phyloP scores from a whole-genome alignment of 140 eudicot genomes.

The Cichorium intybus region DNA sequence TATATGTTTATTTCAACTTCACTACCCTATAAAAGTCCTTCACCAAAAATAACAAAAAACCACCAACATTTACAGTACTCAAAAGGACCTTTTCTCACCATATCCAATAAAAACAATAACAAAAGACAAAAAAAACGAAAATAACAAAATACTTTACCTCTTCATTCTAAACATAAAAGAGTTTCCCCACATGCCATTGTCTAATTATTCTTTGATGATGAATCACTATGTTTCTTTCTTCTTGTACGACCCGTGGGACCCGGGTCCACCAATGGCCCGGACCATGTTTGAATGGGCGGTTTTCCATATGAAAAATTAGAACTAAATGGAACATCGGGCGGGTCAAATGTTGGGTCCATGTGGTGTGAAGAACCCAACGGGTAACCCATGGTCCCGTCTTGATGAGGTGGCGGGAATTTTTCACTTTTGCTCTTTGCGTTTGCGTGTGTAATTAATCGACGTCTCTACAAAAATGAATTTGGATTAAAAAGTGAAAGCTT shows the following conservation, averaged over 20 bases:
- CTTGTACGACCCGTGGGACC: conserved; percentile 50
- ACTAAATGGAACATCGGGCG: conserved; percentile 73
- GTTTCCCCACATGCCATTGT: conserved; percentile 23
- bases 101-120: conserved; percentile 14
- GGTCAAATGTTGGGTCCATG: conserved; percentile 68
- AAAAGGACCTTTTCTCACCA: conserved; percentile 27
- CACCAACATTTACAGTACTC: conserved; percentile 35
- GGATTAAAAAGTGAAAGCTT: not conserved
- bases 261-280: conserved; percentile 86
- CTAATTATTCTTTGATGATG: conserved; percentile 37
- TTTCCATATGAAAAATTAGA: conserved; percentile 67
- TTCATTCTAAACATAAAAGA: conserved; percentile 38
- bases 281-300: conserved; percentile 78
- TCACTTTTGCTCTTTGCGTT: conserved; percentile 94
- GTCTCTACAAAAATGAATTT: conserved; percentile 50
- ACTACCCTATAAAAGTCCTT: conserved; percentile 18
- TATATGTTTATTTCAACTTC: conserved; percentile 25
- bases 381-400: conserved; percentile 81
- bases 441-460: conserved; percentile 74
- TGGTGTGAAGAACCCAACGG: conserved; percentile 76
- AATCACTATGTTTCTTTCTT: conserved; percentile 45
- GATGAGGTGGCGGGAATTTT: conserved; percentile 94
- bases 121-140: conserved; percentile 29
- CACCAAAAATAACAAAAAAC: conserved; percentile 29
- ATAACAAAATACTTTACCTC: conserved; percentile 42